phyloP scores from a whole-genome alignment of 2,329 filamentous ascomycete genomes.

The Hirsutella thompsonii region DNA sequence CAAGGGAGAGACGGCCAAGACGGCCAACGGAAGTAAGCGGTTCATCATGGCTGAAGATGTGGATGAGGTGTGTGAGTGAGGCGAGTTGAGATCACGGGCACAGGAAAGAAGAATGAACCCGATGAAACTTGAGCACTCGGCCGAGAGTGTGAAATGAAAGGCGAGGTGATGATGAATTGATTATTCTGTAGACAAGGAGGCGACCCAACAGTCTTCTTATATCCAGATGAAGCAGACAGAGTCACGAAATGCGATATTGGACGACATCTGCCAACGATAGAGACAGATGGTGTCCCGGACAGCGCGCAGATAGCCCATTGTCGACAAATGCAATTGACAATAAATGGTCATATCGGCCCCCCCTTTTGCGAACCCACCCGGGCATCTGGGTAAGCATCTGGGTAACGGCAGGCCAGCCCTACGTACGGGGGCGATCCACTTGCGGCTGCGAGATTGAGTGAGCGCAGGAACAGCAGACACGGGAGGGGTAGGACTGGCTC shows the following conservation, averaged over 20 bases:
- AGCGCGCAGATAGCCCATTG: too few relatives aligned
- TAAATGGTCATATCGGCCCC: too few relatives aligned
- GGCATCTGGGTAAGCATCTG: too few relatives aligned
- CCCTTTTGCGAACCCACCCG: too few relatives aligned
- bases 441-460: too few relatives aligned
- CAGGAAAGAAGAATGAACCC: not conserved
- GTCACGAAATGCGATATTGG: not conserved
- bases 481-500: too few relatives aligned
- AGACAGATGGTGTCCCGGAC: not conserved
- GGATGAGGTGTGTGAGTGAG: not conserved
- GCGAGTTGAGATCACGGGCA: not conserved
- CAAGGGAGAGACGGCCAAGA: slow-evolving; percentile 13
- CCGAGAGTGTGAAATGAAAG: not conserved
- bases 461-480: too few relatives aligned
- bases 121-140: not conserved
- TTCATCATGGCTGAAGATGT: slow-evolving; percentile 9
- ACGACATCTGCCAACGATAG: not conserved
- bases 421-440: too few relatives aligned
- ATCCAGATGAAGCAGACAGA: not conserved
- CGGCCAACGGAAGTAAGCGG: slow-evolving; percentile 11
- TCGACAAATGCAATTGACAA: too few relatives aligned
- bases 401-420: too few relatives aligned
- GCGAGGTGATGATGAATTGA: slow-evolving; percentile 4
- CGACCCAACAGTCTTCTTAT: slow-evolving; percentile 1
- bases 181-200: not conserved